phyloP scores from a whole-genome alignment of 2,329 filamentous ascomycete genomes.

The Sclerotinia minor region DNA sequence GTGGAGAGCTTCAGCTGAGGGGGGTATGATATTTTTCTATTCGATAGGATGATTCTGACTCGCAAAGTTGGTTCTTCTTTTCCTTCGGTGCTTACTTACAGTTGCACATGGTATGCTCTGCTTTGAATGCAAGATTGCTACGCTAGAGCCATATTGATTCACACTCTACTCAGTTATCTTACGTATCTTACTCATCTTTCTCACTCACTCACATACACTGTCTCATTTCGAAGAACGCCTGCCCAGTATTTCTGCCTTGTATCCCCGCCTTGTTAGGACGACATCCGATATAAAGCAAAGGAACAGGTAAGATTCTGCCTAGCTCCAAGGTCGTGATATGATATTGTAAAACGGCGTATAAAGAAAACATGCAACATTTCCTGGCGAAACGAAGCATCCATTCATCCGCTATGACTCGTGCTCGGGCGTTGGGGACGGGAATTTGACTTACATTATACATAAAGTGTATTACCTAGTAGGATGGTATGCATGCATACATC shows the following conservation, averaged over 20 bases:
- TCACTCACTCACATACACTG: background rate
- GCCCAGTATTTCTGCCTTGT: background rate
- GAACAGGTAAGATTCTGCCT: background rate
- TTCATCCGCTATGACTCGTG: too few species aligned
- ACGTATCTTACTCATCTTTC: background rate
- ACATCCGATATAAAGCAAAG: background rate
- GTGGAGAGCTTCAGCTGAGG: background rate
- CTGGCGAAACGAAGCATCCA: background rate
- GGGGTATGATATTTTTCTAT: slow-evolving; percentile 1
- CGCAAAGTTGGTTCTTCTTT: background rate
- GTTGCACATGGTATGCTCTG: slow-evolving; percentile 4
- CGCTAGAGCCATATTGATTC: slow-evolving; percentile 10
- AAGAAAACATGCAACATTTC: background rate
- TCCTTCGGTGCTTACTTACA: slow-evolving; percentile 6
- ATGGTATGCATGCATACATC: background rate
- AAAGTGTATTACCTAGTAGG: background rate
- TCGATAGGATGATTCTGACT: background rate
- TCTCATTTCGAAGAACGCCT: background rate
- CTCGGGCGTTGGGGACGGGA: background rate
- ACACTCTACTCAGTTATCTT: slow-evolving; percentile 4
- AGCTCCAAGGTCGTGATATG: background rate
- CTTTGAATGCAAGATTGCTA: slow-evolving; percentile 12
- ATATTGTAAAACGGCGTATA: background rate
- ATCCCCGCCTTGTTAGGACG: background rate
- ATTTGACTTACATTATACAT: slow-evolving; percentile 5